phyloP scores from a whole-genome alignment of 23 red algal species.

The Gracilariopsis chorda region DNA sequence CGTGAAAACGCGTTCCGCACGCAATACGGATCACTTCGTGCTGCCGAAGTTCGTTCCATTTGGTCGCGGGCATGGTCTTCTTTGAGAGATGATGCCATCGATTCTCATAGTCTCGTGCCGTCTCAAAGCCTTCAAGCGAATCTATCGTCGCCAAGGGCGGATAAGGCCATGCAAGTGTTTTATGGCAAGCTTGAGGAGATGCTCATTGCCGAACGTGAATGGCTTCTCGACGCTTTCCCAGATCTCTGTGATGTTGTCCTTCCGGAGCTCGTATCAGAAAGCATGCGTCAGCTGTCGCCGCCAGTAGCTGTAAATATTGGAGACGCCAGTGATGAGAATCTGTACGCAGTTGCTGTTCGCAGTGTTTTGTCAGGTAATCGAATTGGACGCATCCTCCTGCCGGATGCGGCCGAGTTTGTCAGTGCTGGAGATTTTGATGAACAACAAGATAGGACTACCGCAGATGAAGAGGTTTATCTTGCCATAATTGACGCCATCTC shows the following conservation, averaged over 20 bases:
- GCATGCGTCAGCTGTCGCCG: not conserved
- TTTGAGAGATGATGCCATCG: not conserved
- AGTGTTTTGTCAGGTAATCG: not conserved
- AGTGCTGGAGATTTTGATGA: not conserved
- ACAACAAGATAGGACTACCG: not conserved
- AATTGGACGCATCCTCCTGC: not conserved
- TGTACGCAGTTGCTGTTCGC: not conserved
- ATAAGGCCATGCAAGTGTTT: not conserved
- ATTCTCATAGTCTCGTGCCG: not conserved
- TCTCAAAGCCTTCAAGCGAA: not conserved
- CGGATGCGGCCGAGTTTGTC: not conserved
- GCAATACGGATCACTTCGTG: conserved; percentile 48
- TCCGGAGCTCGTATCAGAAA: conserved; percentile 37
- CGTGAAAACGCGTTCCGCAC: conserved; percentile 61
- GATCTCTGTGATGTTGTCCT: conserved; percentile 47
- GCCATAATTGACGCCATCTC: conserved; percentile 44
- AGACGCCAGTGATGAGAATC: not conserved
- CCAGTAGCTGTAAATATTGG: not conserved
- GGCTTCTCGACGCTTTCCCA: conserved; percentile 63
- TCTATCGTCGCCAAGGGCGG: not conserved
- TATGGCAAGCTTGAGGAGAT: conserved; percentile 46
- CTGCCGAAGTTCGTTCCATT: conserved; percentile 9
- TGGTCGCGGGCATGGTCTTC: conserved; percentile 55
- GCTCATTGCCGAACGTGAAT: conserved; percentile 40
- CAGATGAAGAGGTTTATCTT: not conserved